phyloP scores from a whole-genome alignment of 768 basidiomycete genomes.

The Cystofilobasidium macerans region DNA sequence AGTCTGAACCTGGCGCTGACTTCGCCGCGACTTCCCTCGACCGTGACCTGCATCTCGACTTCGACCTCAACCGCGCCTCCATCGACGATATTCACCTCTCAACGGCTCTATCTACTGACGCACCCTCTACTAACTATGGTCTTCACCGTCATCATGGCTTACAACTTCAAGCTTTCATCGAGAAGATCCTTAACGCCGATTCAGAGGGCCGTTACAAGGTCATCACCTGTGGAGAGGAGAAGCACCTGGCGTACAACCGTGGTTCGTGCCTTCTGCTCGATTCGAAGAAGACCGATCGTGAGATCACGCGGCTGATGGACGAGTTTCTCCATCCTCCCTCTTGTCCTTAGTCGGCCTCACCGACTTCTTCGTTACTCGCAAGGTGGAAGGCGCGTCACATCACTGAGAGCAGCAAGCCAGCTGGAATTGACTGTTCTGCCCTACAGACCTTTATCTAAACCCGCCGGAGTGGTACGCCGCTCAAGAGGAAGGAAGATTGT shows the following conservation, averaged over 20 bases:
- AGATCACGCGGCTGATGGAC: neutral
- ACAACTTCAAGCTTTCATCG: slow-evolving; percentile 53
- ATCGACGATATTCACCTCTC: too few relatives aligned
- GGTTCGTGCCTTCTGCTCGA: neutral
- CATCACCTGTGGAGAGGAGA: slow-evolving; percentile 53
- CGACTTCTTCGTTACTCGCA: slow-evolving; percentile 19
- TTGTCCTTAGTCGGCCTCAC: slow-evolving; percentile 27
- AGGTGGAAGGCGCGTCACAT: slow-evolving; percentile 11
- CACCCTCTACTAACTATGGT: too few relatives aligned
- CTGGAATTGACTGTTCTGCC: slow-evolving; percentile 33
- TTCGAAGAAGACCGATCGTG: neutral
- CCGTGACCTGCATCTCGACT: too few relatives aligned
- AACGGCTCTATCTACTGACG: too few relatives aligned
- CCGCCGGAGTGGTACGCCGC: slow-evolving; percentile 49
- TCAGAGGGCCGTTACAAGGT: slow-evolving; percentile 49
- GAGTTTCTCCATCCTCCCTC: too few relatives aligned
- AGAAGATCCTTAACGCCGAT: slow-evolving; percentile 48
- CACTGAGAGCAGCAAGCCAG: slow-evolving; percentile 51
- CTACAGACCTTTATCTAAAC: slow-evolving; percentile 27
- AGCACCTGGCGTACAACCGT: slow-evolving; percentile 31
- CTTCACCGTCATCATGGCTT: too few relatives aligned
- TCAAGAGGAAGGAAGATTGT: slow-evolving; percentile 50
- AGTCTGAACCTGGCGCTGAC: too few relatives aligned
- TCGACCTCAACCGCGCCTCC: too few relatives aligned
- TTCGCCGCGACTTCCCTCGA: too few relatives aligned